Conservation (phyloP, 495 filamentous ascomycete species). For the Hyaloscypha bicolor region DNA sequence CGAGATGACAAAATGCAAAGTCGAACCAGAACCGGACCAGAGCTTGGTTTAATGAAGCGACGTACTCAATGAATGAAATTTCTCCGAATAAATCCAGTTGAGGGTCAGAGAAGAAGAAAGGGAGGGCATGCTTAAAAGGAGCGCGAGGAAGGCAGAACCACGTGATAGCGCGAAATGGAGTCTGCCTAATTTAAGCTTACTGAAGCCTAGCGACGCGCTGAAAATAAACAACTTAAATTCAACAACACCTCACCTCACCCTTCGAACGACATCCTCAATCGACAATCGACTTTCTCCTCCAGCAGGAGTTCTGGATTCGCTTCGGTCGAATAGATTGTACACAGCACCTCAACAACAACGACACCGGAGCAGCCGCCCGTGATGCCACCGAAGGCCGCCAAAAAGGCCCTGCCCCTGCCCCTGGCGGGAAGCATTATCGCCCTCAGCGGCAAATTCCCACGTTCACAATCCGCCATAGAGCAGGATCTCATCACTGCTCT, state of each 20-base stretch:
- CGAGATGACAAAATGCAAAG: too few species aligned
- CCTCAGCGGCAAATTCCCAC: constrained; percentile 62
- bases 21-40: not conserved
- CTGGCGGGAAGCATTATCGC: constrained; percentile 53
- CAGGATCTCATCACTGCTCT: constrained; percentile 44
- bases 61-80: too few species aligned
- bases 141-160: too few species aligned
- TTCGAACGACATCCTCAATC: not conserved
- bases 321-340: not conserved
- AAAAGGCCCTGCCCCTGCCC: not conserved
- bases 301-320: too few species aligned
- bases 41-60: not conserved
- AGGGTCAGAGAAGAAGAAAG: too few species aligned
- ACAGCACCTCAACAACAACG: not conserved
- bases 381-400: constrained; percentile 18
- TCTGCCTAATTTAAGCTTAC: too few species aligned
- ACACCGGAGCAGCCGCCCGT: not conserved
- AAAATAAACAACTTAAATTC: not conserved
- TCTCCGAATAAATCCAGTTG: too few species aligned
- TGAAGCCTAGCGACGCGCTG: too few species aligned
- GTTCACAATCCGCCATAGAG: constrained; percentile 51
- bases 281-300: not conserved
- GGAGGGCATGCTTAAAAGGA: too few species aligned
- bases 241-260: not conserved
- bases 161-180: too few species aligned